These are phyloP conservation scores for Avena insularis DNA, from an alignment of 176 grass and related monocot genomes.

Conservation along the genomic window DNA sequence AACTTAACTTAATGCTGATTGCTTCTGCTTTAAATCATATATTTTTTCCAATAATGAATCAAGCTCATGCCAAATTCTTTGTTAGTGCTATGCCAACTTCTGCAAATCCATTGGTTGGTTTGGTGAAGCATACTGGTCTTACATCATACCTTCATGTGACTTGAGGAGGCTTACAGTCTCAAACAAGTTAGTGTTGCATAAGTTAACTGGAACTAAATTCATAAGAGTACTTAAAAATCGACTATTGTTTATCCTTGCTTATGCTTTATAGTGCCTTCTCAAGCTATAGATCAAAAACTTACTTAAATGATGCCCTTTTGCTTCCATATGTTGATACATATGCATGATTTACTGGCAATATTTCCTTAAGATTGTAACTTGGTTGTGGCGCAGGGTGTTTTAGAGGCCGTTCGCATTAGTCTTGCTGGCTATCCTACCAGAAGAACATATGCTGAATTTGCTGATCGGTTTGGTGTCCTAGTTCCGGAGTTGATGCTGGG, in stretches of 20 bases:
- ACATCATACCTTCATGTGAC: conserved; percentile 21
- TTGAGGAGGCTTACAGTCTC: conserved; percentile 12
- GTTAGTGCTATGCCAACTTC: conserved; percentile 3
- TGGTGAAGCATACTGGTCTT: neutral
- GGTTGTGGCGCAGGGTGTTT: conserved; percentile 76
- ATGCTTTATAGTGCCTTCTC: conserved; percentile 22
- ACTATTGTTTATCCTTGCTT: conserved; percentile 14
- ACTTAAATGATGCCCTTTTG: conserved; percentile 24
- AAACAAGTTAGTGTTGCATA: conserved; percentile 1
- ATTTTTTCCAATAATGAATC: conserved; percentile 6
- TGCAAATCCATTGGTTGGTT: neutral
- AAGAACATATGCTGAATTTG: conserved; percentile 95
- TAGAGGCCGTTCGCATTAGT: conserved; percentile 99
- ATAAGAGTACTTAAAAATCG: neutral
- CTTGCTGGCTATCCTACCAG: conserved; percentile 99
- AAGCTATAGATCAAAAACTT: conserved; percentile 39
- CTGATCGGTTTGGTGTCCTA: conserved; percentile 93
- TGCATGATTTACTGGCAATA: conserved; percentile 6
- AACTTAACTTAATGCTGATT: conserved; percentile 29
- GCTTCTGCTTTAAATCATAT: conserved; percentile 13
- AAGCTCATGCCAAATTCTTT: conserved; percentile 16
- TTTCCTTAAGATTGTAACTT: conserved; percentile 41
- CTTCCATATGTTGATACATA: conserved; percentile 21
- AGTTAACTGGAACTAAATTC: conserved; percentile 23
- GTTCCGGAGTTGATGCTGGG: conserved; percentile 72